A percentile compares a stretch with the other conserved stretches of the same genome.
These are phyloP conservation scores for Suillus clintonianus DNA, from an alignment of 768 basidiomycete genomes.

Conservation along the genomic window DNA sequence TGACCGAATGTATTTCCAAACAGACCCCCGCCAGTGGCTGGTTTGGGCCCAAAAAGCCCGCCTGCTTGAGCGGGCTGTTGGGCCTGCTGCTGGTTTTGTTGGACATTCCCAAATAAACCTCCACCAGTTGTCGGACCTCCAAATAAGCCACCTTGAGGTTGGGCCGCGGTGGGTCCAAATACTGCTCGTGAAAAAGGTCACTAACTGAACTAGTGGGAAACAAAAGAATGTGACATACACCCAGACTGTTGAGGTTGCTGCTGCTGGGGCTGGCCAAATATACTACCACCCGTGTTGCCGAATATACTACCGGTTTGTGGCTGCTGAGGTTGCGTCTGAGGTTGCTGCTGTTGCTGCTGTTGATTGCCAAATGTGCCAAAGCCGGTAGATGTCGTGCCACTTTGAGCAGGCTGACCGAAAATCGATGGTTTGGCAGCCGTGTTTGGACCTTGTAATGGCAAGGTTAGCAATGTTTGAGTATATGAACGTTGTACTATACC, in stretches of 20 bases:
- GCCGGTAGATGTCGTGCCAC: conserved; percentile 30
- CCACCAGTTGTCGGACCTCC: conserved; percentile 15
- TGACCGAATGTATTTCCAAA: conserved; percentile 56
- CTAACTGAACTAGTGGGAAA: conserved; percentile 22
- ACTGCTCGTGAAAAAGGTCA: neutral
- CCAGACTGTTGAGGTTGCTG: conserved; percentile 38
- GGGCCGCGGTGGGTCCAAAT: conserved; percentile 31
- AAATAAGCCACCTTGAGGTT: conserved; percentile 22
- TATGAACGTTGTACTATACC: conserved; percentile 20
- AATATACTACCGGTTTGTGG: conserved; percentile 27
- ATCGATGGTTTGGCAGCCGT: conserved; percentile 45
- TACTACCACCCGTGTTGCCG: conserved; percentile 25
- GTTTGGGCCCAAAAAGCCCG: conserved; percentile 31
- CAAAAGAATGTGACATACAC: conserved; percentile 29
- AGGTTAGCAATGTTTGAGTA: neutral
- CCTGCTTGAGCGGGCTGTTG: conserved; percentile 37
- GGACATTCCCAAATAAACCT: conserved; percentile 40
- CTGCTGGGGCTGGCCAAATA: conserved; percentile 37
- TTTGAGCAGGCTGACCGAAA: conserved; percentile 50
- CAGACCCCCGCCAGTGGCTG: conserved; percentile 36
- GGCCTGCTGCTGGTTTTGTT: conserved; percentile 34
- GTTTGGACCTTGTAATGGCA: conserved; percentile 27
- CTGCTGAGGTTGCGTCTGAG: conserved; percentile 9
- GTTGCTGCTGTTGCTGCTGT: conserved; percentile 27
- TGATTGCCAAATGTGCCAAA: conserved; percentile 37